Percentiles rank a stretch among this genome's conserved stretches.
Conservation (phyloP, 768 basidiomycete genomes). For the Trametes cingulata region DNA sequence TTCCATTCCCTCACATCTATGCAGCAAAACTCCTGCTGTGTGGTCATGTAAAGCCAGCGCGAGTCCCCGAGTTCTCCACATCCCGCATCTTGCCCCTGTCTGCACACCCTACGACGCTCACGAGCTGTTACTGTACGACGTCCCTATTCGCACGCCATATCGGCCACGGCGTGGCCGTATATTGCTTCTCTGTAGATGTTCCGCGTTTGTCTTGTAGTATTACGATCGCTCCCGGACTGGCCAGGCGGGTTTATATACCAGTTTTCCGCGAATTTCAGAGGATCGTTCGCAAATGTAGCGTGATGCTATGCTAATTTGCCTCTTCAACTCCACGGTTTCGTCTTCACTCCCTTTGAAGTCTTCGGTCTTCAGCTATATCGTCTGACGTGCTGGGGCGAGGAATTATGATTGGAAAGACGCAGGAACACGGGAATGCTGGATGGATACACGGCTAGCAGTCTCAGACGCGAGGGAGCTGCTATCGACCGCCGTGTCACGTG, state of each 20-base stretch:
- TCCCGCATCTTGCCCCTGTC: not conserved
- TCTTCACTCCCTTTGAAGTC: no score
- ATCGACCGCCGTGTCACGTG: slow-evolving; percentile 8
- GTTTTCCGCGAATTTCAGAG: not conserved
- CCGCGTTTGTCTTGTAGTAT: not conserved
- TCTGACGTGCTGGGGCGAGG: no score
- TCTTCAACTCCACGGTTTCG: not conserved
- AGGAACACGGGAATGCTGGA: no score
- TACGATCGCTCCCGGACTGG: not conserved
- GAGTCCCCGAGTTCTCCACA: no score
- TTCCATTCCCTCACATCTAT: no score
- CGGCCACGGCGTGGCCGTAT: not conserved
- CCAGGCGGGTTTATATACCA: slow-evolving; percentile 1
- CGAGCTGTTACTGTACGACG: not conserved
- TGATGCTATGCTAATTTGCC: not conserved
- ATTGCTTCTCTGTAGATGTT: not conserved
- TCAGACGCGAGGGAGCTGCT: not conserved
- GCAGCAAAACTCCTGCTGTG: slow-evolving; percentile 95
- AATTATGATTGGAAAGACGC: no score
- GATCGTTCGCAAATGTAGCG: not conserved
- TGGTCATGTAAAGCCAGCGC: slow-evolving; percentile 63
- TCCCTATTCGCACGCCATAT: not conserved
- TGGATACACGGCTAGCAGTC: not conserved
- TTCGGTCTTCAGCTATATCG: no score
- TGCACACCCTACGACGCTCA: not conserved